phyloP scores from a whole-genome alignment of 148 eudicot genomes.

The Drosera capensis region DNA sequence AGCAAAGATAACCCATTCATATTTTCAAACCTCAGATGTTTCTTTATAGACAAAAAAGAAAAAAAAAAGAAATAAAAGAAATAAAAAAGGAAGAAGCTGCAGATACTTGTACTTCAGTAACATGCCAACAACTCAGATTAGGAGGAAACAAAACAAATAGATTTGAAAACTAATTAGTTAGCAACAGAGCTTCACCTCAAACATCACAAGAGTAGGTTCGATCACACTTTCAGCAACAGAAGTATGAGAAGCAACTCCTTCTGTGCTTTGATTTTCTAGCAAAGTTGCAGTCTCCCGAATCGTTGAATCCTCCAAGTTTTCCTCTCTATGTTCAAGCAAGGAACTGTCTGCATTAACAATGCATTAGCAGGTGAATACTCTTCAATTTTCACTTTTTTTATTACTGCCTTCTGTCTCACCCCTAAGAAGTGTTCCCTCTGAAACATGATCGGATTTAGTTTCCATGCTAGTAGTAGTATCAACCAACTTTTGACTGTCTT shows the following conservation, averaged over 20 bases:
- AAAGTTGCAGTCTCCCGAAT: slow-evolving; percentile 22
- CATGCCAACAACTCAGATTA: too few species aligned
- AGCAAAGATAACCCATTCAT: too few species aligned
- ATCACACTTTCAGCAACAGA: slow-evolving; percentile 82
- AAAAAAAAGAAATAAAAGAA: too few species aligned
- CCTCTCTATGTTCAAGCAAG: slow-evolving; percentile 36
- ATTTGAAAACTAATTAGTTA: too few species aligned
- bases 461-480: slow-evolving; percentile 53
- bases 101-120: too few species aligned
- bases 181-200: slow-evolving; percentile 48
- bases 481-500: slow-evolving; percentile 23
- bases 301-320: slow-evolving; percentile 30
- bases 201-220: slow-evolving; percentile 94
- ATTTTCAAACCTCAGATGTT: too few species aligned
- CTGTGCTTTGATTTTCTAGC: slow-evolving; percentile 37
- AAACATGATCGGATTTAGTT: slow-evolving; percentile 36
- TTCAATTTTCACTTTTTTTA: slow-evolving; percentile 54
- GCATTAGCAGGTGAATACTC: slow-evolving; percentile 50
- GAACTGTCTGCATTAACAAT: slow-evolving; percentile 25
- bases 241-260: slow-evolving; percentile 39
- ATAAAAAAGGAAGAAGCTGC: too few species aligned
- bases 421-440: slow-evolving; percentile 29
- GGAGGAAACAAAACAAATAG: too few species aligned
- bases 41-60: too few species aligned
- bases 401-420: slow-evolving; percentile 50